Evolutionary conservation across 2,329 filamentous ascomycete species (phyloP).

Genomic region (Calonectria montana): DNA sequence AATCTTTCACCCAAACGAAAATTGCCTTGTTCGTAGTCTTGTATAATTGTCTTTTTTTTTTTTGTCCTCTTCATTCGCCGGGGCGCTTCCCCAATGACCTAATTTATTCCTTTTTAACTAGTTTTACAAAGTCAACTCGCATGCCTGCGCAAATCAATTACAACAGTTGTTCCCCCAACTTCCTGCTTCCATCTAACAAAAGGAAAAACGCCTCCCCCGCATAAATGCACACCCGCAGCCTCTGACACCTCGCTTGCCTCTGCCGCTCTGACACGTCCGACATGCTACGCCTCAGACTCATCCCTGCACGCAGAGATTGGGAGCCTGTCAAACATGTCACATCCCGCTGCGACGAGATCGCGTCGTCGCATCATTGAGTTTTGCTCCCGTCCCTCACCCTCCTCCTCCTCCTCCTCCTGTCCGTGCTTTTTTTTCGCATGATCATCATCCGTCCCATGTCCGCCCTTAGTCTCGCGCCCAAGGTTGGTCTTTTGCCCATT

Average conservation of each 20-base stretch:
- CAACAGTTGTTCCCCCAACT: conserved; percentile 27
- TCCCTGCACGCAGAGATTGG: conserved; percentile 7
- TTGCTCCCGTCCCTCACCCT: conserved; percentile 25
- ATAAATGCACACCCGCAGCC: conserved; percentile 21
- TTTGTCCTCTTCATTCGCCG: not conserved
- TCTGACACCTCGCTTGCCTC: conserved; percentile 19
- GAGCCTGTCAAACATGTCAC: conserved; percentile 20
- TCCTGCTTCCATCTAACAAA: conserved; percentile 13
- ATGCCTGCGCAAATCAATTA: conserved; percentile 30
- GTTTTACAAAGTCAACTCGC: conserved; percentile 35
- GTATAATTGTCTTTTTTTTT: not conserved
- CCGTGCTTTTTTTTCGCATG: conserved; percentile 29
- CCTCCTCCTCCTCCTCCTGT: conserved; percentile 20
- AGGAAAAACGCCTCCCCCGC: conserved; percentile 38
- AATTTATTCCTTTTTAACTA: conserved; percentile 21
- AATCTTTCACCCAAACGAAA: not conserved
- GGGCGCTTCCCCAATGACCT: conserved; percentile 20
- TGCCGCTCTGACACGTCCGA: conserved; percentile 10
- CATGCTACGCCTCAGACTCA: conserved; percentile 17
- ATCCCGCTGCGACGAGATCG: conserved; percentile 22
- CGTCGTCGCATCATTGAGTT: conserved; percentile 22
- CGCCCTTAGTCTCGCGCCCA: conserved; percentile 21
- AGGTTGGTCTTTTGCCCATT: conserved; percentile 5
- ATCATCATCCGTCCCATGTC: conserved; percentile 24
- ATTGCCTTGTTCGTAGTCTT: conserved; percentile 1